Percentiles rank a stretch among this genome's conserved stretches.
Evolutionary conservation across 768 basidiomycete species (phyloP).

Genomic region (Boletus vermiculosoides): DNA sequence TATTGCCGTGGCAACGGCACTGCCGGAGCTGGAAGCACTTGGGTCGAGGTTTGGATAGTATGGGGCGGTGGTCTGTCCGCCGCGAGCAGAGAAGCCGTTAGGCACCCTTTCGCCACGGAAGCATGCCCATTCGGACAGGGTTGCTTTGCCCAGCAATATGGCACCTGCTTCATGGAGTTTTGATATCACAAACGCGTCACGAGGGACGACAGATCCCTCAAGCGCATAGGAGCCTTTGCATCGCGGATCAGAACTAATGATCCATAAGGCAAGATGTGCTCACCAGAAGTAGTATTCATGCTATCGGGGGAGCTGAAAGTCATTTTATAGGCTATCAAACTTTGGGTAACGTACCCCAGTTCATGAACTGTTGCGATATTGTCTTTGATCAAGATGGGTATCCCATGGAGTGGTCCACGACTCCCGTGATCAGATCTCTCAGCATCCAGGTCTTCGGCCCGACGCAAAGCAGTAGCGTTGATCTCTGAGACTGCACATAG

Average conservation of each 20-base stretch:
- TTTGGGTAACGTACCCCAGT: conserved; percentile 22
- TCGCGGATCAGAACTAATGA: background rate
- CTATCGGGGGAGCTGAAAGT: conserved; percentile 20
- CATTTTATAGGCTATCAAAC: background rate
- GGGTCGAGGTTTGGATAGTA: conserved; percentile 44
- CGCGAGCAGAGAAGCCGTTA: conserved; percentile 45
- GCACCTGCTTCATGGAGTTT: conserved; percentile 34
- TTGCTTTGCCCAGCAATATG: conserved; percentile 43
- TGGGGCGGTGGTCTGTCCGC: conserved; percentile 42
- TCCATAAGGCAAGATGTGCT: conserved; percentile 29
- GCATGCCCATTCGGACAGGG: conserved; percentile 44
- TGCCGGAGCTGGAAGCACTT: conserved; percentile 43
- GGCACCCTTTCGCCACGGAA: conserved; percentile 37
- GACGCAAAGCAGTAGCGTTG: conserved; percentile 50
- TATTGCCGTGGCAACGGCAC: conserved; percentile 43
- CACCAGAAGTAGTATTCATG: conserved; percentile 51
- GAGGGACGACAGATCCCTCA: conserved; percentile 38
- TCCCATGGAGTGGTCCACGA: conserved; percentile 53
- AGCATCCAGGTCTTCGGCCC: conserved; percentile 53
- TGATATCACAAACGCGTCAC: conserved; percentile 35
- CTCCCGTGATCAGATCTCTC: conserved; percentile 47
- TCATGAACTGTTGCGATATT: conserved; percentile 35
- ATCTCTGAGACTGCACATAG: conserved; percentile 59
- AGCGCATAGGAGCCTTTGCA: conserved; percentile 37
- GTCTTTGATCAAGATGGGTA: conserved; percentile 57